These are phyloP conservation scores for Leucoagaricus sp. DNA, from an alignment of 1,284 basidiomycete species.

Conservation along the genomic window DNA sequence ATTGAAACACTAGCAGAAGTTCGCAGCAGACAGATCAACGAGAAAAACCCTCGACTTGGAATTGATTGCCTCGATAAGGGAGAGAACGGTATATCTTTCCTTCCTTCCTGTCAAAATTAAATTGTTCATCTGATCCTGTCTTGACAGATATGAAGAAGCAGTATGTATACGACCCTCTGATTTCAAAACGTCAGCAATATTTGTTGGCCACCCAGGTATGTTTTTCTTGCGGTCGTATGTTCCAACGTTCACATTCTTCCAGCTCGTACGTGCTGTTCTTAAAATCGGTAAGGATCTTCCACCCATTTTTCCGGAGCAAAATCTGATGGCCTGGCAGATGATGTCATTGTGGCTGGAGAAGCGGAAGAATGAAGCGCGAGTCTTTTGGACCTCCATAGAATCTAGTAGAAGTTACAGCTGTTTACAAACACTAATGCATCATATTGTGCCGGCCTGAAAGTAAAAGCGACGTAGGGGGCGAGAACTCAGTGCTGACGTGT, in stretches of 20 bases:
- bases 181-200: slow-evolving; percentile 97
- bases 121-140: neutral
- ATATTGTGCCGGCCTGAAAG: neutral
- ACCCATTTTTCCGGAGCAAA: neutral
- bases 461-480: no score
- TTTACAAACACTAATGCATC: slow-evolving; percentile 9
- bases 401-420: slow-evolving; percentile 2
- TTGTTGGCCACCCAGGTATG: slow-evolving; percentile 93
- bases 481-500: no score
- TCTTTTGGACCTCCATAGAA: neutral
- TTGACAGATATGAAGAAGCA: slow-evolving; percentile 95
- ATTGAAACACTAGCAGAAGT: slow-evolving; percentile 96
- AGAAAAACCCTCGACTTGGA: slow-evolving; percentile 83
- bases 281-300: slow-evolving; percentile 60
- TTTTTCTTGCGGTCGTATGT: slow-evolving; percentile 6
- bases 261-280: slow-evolving; percentile 72
- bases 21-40: slow-evolving; percentile 91
- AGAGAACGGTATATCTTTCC: slow-evolving; percentile 69
- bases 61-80: slow-evolving; percentile 92
- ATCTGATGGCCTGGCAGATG: slow-evolving; percentile 41
- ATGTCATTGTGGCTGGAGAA: slow-evolving; percentile 65
- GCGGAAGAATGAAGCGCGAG: slow-evolving; percentile 50
- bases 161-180: slow-evolving; percentile 95
- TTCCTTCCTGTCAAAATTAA: neutral
- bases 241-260: slow-evolving; percentile 13